Base-by-base conservation (phyloP, 176 grass and related monocot genomes). In the Juncus effusus region DNA sequence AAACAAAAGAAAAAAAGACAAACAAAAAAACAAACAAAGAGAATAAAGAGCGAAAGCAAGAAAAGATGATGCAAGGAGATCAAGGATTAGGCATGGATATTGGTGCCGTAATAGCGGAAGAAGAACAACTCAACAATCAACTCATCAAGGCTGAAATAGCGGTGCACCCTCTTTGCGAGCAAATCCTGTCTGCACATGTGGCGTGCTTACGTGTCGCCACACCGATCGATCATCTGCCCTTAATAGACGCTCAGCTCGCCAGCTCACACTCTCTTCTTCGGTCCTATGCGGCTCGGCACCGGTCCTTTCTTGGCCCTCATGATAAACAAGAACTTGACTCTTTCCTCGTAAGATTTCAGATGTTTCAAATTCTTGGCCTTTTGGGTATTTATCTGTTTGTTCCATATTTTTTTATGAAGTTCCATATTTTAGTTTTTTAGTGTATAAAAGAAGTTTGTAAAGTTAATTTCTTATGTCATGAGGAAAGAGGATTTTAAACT, bases 241-340 rank as follows among this genome's bases (percentile, higher is more conserved):
- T 99, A 42, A 90, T 99, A 80, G 95, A 99, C 79, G 86, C 86
- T 54, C 95, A 99, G 83, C 76, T 94, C 3, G 62, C 80, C 40
- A 83, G 90, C 69, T 99, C 95, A 5, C 83, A 81, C 74, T 72
- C 79, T 16, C 76, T 99, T 78, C 83, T 99, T 67, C 86, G 87
- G 37, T 99, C 89, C 58, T 94, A 99, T 80, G 89, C 85, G 50
- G 69, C 86, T 3, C 85, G 85, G 65, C 95, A 89, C 73, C 89
- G 86, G 11, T 16, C 78, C 38, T 87, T 90, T 81, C 95, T 99
- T 65, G 83, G 89, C 75, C 86, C 86, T 0, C 88, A 94, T 50
- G 95, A 99, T 57, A 99, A 94, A 86, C 95, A 90, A 49, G 95
- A 99, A 40, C 95, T 99, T 72, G 95, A 94, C 73, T 82, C 89